phyloP scores from a whole-genome alignment of 2,329 filamentous ascomycete species.

The Diaporthe capsici region DNA sequence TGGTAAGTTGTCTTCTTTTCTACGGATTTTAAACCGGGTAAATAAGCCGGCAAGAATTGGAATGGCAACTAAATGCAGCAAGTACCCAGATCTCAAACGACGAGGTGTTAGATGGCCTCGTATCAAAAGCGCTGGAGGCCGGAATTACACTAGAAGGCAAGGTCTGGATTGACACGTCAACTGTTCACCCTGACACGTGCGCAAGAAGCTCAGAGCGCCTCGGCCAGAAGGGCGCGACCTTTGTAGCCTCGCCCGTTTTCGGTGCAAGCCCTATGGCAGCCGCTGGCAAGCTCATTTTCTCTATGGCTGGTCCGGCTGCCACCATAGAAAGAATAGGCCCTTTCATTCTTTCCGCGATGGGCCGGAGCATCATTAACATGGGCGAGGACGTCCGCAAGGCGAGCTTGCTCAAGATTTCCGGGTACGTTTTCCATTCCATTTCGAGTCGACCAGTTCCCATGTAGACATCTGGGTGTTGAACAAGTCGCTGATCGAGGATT shows the following conservation, averaged over 20 bases:
- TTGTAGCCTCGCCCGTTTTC: constrained; percentile 64
- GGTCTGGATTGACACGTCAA: constrained; percentile 63
- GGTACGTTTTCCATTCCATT: constrained; percentile 47
- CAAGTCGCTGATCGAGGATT: background rate
- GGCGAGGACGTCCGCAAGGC: constrained; percentile 60
- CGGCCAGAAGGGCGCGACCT: constrained; percentile 48
- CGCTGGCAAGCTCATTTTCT: constrained; percentile 60
- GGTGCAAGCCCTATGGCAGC: constrained; percentile 63
- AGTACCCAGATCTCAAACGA: constrained; percentile 11
- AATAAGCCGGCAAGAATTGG: background rate
- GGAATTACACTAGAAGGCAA: constrained; percentile 50
- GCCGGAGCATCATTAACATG: constrained; percentile 57
- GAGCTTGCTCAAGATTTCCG: constrained; percentile 62
- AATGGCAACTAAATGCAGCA: background rate
- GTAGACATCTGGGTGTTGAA: too few relatives aligned
- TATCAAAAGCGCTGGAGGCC: background rate
- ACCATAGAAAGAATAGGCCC: constrained; percentile 54
- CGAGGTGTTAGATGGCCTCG: constrained; percentile 9
- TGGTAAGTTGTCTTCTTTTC: background rate
- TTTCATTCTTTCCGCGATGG: constrained; percentile 56
- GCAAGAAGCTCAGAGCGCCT: constrained; percentile 49
- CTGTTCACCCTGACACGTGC: constrained; percentile 62
- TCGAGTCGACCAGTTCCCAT: too few relatives aligned
- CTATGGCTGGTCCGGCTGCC: constrained; percentile 56
- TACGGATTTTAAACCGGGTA: rapidly evolving